Base-by-base conservation (phyloP, 116 monocot species). In the Trichopus zeylanicus region DNA sequence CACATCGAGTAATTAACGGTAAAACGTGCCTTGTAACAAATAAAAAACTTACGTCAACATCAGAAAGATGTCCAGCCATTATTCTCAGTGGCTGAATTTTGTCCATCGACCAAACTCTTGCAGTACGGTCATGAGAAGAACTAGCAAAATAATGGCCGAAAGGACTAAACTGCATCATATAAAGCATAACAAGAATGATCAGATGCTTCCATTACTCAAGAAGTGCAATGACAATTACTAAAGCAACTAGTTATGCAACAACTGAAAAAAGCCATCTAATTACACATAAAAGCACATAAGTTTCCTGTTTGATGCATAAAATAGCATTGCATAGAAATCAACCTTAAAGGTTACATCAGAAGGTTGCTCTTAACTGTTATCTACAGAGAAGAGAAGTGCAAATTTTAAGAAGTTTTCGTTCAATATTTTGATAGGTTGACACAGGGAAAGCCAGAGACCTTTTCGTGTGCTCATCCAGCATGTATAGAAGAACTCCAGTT, bases 41-140 rank as follows among this genome's bases (percentile, higher is more conserved):
- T 19, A 30, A 0, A 29, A 35, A 18, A 76, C 85, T 77, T 77
- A 99, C 92, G 83, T 99, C 99, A 73, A 99, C 92, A 74, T 99
- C 99, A 69, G 99, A 92, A 37, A 92, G 76, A 78, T 99, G 99
- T n/a, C 99, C 99, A 63, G 99, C 99, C 92, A 99, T 82, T 75
- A 99, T 85, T 32, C 99, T 72, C 63, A 99, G 64, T 52, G 99
- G 99, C 59, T 99, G 88, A 16, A 92, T 81, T 76, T 83, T 77
- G 46, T 99, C 99, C 92, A 99, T 85, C 24, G 99, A 92, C 99
- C 99, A 99, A 72, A 99, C 60, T 69, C 92, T 85, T 64, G 88
- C 99, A 55, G 99, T 99, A 39, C 99, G 84, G 69, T 99, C 99
- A 83, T 99, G 99, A 31, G 99, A 99, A 67, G 75, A 59, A 73